Base-by-base conservation (phyloP, 768 basidiomycete genomes). In the Tricholoma matsutake region DNA sequence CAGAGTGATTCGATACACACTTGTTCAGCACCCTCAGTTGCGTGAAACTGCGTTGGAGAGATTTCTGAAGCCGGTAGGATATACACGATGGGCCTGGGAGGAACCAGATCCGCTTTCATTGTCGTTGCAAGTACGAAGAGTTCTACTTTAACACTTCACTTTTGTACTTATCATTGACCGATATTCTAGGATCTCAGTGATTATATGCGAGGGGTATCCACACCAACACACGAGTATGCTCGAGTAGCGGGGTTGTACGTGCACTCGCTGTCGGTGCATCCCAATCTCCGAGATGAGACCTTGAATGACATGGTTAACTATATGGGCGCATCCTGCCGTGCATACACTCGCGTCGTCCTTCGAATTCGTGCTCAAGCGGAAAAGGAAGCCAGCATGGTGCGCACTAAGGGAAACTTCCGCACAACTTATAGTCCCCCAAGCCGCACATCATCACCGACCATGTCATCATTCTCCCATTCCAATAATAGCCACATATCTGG, bases 321-420 rank as follows among this genome's bases (percentile, higher is more conserved):
- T 4, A 74, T 89, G 20, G 81, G 85, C 13, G 81, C 82, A 4
- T 85, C 89, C 0, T 83, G 88, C 13, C 82, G 91, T 2, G 84
- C 91, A 2, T 94, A 92, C 70, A 89, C 87, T 1, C 84, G 90
- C n/a, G 83, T 94, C 4, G 84, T 94, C 1, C 76, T 94, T 25
- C 84, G 92, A 14, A 79, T 94, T 16, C 83, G 92, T 8, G 84
- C 84, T 0, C 92, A 94, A 64, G 92, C 90, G 0, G 92, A 94
- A 67, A 85, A 83, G 61, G 81, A 73, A 59, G 72, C 73, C 0
- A 72, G 68, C 60, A 55, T 70, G 18, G 72, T 61, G 25, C 65
- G 65, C 25, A 60, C 65, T 45, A 72, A 60, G 43, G 70, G 56
- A 58, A 57, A 43, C 16, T 29, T 60, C 18, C 64, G 72, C 45